Conservation (phyloP, 1,139 yeast genomes). For the Blastobotrys proliferans region DNA sequence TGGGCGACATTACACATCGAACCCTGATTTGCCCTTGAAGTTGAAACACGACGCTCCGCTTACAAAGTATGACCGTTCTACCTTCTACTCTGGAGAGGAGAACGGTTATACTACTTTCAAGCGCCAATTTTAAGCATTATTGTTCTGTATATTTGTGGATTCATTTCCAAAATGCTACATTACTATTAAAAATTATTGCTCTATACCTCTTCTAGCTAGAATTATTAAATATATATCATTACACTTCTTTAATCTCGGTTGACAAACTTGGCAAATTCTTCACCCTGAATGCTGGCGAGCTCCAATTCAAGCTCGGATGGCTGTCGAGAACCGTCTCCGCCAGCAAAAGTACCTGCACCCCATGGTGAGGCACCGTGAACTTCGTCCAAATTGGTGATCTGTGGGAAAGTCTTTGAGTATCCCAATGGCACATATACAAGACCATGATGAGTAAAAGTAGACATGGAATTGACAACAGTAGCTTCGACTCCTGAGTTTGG, state of each 20-base stretch:
- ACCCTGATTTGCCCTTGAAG: constrained; percentile 46
- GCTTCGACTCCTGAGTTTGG: constrained; percentile 84
- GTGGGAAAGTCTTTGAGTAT: constrained; percentile 58
- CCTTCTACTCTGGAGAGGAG: constrained; percentile 36
- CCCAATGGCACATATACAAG: constrained; percentile 78
- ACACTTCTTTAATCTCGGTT: too few relatives aligned
- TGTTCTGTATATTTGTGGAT: too few relatives aligned
- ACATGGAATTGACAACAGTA: constrained; percentile 60
- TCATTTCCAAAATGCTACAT: not conserved
- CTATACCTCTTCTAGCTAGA: not conserved
- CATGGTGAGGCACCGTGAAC: constrained; percentile 82
- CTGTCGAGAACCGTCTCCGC: constrained; percentile 72
- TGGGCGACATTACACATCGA: constrained; percentile 46
- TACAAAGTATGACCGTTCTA: constrained; percentile 27
- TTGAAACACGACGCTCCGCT: constrained; percentile 34
- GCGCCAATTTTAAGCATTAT: too few relatives aligned
- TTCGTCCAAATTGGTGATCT: constrained; percentile 57
- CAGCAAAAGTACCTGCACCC: constrained; percentile 87
- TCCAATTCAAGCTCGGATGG: constrained; percentile 63
- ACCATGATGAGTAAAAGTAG: constrained; percentile 75
- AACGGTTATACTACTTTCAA: constrained; percentile 31
- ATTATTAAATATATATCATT: too few relatives aligned
- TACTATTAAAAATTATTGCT: not conserved
- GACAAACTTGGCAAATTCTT: constrained; percentile 50
- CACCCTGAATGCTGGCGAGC: constrained; percentile 63